These are phyloP conservation scores for Lichtheimia ornata DNA, from an alignment of 371 early-diverging fungal genomes.

Conservation along the genomic window DNA sequence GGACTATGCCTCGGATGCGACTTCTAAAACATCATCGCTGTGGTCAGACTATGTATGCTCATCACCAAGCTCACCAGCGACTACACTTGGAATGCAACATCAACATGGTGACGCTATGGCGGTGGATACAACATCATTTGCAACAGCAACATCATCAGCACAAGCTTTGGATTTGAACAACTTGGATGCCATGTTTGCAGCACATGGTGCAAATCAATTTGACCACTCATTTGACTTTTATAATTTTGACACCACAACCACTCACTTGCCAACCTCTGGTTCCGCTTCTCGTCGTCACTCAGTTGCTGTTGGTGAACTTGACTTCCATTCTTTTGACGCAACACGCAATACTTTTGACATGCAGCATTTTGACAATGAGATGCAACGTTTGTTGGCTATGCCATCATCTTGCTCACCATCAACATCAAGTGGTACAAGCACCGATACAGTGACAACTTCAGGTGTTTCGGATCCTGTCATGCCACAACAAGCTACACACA, in stretches of 20 bases:
- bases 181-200: conserved; percentile 7
- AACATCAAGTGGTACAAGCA: background rate
- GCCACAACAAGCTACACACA: conserved; percentile 12
- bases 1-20: conserved; percentile 8
- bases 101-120: background rate
- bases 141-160: background rate
- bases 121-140: background rate
- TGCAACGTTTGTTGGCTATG: conserved; percentile 19
- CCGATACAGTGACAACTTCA: background rate
- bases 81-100: background rate
- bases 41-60: conserved; percentile 33
- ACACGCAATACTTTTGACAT: conserved; percentile 19
- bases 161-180: conserved; percentile 3
- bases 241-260: background rate
- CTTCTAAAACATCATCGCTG: background rate
- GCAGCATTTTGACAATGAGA: conserved; percentile 14
- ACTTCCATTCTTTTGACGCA: conserved; percentile 15
- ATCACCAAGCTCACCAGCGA: conserved; percentile 20
- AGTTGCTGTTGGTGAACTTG: conserved; percentile 28
- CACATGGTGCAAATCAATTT: background rate
- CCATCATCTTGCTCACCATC: conserved; percentile 12
- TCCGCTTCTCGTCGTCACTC: conserved; percentile 28
- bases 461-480: too few relatives aligned
- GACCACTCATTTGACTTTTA: conserved; percentile 3
- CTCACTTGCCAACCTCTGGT: conserved; percentile 1